Evolutionary conservation across 768 basidiomycete genomes (phyloP).

Genomic region (Megacollybia marginata): DNA sequence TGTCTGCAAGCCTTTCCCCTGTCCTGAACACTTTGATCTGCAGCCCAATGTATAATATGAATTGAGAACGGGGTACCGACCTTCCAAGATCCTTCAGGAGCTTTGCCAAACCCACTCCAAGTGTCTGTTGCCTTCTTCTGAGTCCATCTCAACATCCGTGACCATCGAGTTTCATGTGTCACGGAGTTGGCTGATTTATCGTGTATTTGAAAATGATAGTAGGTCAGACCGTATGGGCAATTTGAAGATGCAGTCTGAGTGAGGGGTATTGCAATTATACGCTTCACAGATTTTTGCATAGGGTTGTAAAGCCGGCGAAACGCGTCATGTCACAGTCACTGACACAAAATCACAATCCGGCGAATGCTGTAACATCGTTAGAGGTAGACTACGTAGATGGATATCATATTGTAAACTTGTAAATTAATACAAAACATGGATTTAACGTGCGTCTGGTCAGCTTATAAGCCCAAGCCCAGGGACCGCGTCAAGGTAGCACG

Average conservation of each 20-base stretch:
- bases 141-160: neutral
- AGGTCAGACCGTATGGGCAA: conserved; percentile 22
- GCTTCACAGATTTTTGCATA: conserved; percentile 7
- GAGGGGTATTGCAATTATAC: conserved; percentile 41
- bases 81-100: conserved; percentile 63
- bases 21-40: conserved; percentile 54
- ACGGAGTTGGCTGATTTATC: conserved; percentile 6
- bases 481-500: no score
- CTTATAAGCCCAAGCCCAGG: no score
- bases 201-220: conserved; percentile 37
- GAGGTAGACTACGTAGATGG: no score
- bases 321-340: no score
- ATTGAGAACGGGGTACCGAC: conserved; percentile 24
- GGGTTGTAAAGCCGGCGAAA: no score
- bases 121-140: conserved; percentile 39
- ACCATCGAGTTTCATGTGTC: conserved; percentile 2
- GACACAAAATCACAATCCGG: no score
- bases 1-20: conserved; percentile 64
- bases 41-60: conserved; percentile 1
- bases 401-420: no score
- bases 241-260: conserved; percentile 18
- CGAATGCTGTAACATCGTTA: no score
- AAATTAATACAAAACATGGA: no score
- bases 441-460: no score
- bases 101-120: conserved; percentile 67